Conservation (phyloP, 2,329 filamentous ascomycete species). For the Myotisia sp. region DNA sequence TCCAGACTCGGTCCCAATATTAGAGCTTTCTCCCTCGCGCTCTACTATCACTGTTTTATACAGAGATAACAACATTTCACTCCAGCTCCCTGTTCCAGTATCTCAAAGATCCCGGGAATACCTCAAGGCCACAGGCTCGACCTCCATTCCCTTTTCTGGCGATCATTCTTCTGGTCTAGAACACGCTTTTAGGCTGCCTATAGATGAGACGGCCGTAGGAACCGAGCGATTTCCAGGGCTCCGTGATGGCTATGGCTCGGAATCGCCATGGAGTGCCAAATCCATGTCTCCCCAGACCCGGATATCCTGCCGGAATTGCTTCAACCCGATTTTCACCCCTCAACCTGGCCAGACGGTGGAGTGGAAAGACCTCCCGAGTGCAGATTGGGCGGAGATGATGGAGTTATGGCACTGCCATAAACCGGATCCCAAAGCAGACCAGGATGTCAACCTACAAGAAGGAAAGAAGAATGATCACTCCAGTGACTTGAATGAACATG, state of each 20-base stretch:
- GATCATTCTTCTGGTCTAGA: slow-evolving; percentile 24
- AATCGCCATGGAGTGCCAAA: slow-evolving; percentile 27
- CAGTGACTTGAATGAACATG: slow-evolving; percentile 36
- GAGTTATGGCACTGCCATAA: slow-evolving; percentile 99
- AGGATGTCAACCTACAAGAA: slow-evolving; percentile 13
- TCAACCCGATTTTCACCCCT: slow-evolving; percentile 18
- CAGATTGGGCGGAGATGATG: slow-evolving; percentile 99
- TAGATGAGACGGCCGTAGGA: slow-evolving; percentile 26
- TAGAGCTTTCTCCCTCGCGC: slow-evolving; percentile 23
- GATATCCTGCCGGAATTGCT: slow-evolving; percentile 28
- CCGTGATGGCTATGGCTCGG: slow-evolving; percentile 16
- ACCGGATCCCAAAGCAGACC: slow-evolving; percentile 37
- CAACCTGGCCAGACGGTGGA: slow-evolving; percentile 24
- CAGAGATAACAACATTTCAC: slow-evolving; percentile 21
- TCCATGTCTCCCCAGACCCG: slow-evolving; percentile 22
- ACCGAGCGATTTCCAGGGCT: slow-evolving; percentile 5
- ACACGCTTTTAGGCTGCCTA: slow-evolving; percentile 40
- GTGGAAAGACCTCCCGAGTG: slow-evolving; percentile 91
- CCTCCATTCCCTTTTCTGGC: neutral
- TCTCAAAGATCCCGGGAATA: slow-evolving; percentile 17
- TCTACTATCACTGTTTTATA: slow-evolving; percentile 22
- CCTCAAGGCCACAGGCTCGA: neutral
- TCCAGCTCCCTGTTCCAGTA: slow-evolving; percentile 36
- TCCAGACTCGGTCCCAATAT: slow-evolving; percentile 13
- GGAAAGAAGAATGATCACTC: slow-evolving; percentile 17